Evolutionary conservation across 257 asterid genomes (phyloP), one percentile per base, ranked within the genome.

Genomic region (Gynochthodes officinalis): DNA sequence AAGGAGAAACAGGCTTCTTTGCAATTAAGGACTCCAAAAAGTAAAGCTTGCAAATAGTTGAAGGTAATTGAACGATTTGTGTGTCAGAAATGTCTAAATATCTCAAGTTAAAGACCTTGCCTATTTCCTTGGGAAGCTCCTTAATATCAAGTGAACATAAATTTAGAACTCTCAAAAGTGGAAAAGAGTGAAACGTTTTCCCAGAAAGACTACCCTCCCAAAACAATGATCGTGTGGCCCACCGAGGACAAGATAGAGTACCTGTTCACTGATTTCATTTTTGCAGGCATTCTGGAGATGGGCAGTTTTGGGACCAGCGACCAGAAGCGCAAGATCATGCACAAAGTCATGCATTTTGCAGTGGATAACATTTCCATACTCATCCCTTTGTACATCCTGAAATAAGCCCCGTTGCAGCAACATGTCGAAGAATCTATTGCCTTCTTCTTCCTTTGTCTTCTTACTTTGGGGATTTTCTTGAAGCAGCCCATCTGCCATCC

Each of bases 401-500:
- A 52, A 52, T 21, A 52, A 46, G 21, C 19, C 18, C 18, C 52
- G 18, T 5, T 46, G 19, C 19, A 46, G 28, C 58, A n/a, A 52
- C 7, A 1, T 52, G 0, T 21, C 19, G 2, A 52, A 21, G 28
- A 18, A 52, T 1, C 19, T 9, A 6, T 21, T 21, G 11, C 58
- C 58, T 52, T 18, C 5, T 18, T n/a, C 28, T 7, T n/a, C 27
- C 58, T 3, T 52, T 8, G 11, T 21, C 28, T 3, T 18, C 1
- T 2, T 4, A 2, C 58, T 52, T 5, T 52, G 0, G 0, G 0
- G 27, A 52, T 52, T 42, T 1, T 15, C 52, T 19, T 52, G 58
- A 21, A 52, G 76, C 53, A 81, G 71, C 32, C 82, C 85, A 67
- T 74, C 74, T 0, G 75, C 77, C 79, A 70, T 79, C 80, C 83